Base-by-base conservation (phyloP, 2,329 filamentous ascomycete genomes). In the Diaporthe aspalathi region DNA sequence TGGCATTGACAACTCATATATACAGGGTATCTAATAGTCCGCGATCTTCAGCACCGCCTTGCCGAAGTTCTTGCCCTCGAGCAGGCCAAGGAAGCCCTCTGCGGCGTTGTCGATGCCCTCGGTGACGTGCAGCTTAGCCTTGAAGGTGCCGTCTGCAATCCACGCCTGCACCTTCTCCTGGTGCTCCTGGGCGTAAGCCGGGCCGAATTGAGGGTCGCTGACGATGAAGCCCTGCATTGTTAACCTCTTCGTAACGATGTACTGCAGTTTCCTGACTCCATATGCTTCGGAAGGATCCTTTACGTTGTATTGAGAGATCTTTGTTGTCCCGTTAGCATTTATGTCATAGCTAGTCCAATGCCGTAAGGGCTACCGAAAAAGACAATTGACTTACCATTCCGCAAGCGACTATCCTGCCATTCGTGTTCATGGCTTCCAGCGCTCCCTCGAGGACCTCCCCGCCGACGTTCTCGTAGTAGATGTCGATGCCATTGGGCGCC, bases 41-140 rank as follows among this genome's bases (percentile, higher is more conserved):
- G 73, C 71, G 67, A 88, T 81, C 85, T 93, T 92, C 77, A 96
- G 78, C 27, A 96, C 88, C 20, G 93, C 92, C 88, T 97, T 97
- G 76, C 94, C 94, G 82, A 94, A 93, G 84, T 97, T 97, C 81
- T 92, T 88, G 60, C 94, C 94, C 77, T 88, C 80, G 68, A 96
- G 86, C 84, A 97, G 90, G 16, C 90, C 92, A 16, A 95, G 81
- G 72, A 97, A 86, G 0, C 92, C 94, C 70, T 94, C 88, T 7
- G 89, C 84, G 1, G 91, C 91, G 73, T 93, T 90, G 73, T 97
- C 94, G 72, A 97, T 94, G 24, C 94, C 93, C 68, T 91, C 86
- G 0, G 91, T 94, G 71, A 93, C 83, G 76, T 87, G 84, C 73
- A 92, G 84, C 82, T 91, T 90, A 63, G 89, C 87, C 85, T 93